phyloP scores from a whole-genome alignment of 129 eudicot species.

The Erigeron canadensis region DNA sequence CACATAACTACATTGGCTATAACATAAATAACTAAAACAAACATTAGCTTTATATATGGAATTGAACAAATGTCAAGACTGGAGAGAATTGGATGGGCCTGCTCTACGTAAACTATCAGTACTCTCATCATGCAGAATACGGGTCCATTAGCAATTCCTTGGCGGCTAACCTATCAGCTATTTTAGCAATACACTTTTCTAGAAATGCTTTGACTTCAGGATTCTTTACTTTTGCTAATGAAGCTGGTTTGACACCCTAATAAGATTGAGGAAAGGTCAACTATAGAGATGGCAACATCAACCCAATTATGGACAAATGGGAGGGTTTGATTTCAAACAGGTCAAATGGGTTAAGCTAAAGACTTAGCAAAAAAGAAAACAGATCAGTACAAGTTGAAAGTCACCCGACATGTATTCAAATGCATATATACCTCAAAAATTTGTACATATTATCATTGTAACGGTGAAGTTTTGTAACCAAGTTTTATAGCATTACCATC shows the following conservation, averaged over 20 bases:
- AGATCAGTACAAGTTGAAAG: not conserved
- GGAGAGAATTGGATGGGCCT: conserved; percentile 25
- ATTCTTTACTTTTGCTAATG: conserved; percentile 81
- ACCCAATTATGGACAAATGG: not conserved
- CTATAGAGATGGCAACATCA: not conserved
- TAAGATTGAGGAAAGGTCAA: conserved; percentile 19
- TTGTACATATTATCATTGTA: not conserved
- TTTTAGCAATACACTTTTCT: conserved; percentile 86
- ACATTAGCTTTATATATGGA: not conserved
- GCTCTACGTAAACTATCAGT: conserved; percentile 43
- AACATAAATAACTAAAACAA: not conserved
- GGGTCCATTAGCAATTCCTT: conserved; percentile 74
- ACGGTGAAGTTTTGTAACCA: not conserved
- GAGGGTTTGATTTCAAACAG: not conserved
- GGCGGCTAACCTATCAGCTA: conserved; percentile 76
- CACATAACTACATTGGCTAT: not conserved
- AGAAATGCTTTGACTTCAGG: conserved; percentile 69
- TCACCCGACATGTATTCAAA: not conserved
- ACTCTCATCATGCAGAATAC: conserved; percentile 64
- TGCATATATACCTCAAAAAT: not conserved
- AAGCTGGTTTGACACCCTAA: conserved; percentile 93
- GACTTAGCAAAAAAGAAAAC: not conserved
- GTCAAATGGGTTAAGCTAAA: not conserved
- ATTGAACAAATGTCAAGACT: not conserved
- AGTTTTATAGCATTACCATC: not conserved